Evolutionary conservation across 306 rosid genomes (phyloP).

Genomic region (Medicago lupulina): DNA sequence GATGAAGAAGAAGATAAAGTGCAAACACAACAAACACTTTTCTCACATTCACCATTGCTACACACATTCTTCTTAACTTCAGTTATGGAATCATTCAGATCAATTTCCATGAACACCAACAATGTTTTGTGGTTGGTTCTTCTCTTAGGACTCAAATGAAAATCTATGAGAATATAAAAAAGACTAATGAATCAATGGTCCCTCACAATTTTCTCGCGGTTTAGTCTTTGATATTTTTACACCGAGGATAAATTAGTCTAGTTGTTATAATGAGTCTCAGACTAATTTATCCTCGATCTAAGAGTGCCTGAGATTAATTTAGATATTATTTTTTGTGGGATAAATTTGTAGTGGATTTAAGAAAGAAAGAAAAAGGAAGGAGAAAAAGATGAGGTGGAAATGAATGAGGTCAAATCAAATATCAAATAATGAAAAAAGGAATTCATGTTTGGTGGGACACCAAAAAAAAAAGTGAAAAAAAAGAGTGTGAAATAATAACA

Average conservation of each 20-base stretch:
- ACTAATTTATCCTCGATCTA: too few species aligned
- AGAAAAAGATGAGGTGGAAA: slow-evolving; percentile 58
- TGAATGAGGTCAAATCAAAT: slow-evolving; percentile 81
- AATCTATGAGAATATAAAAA: slow-evolving; percentile 38
- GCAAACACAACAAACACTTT: slow-evolving; percentile 66
- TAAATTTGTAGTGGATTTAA: slow-evolving; percentile 30
- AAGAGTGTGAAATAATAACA: slow-evolving; percentile 31
- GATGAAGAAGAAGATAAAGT: slow-evolving; percentile 58
- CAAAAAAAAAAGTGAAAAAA: slow-evolving; percentile 38
- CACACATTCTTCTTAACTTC: slow-evolving; percentile 69
- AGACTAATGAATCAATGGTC: too few species aligned
- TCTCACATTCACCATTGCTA: slow-evolving; percentile 73
- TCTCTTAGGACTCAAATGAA: slow-evolving; percentile 36
- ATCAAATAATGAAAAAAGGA: slow-evolving; percentile 67
- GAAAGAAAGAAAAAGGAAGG: slow-evolving; percentile 36
- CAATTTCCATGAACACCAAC: slow-evolving; percentile 87
- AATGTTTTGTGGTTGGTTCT: slow-evolving; percentile 35
- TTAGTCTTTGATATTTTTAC: too few species aligned
- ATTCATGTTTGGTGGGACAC: slow-evolving; percentile 60
- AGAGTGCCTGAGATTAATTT: too few species aligned
- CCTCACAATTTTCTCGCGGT: too few species aligned
- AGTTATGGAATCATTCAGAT: slow-evolving; percentile 85
- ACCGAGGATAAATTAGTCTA: too few species aligned
- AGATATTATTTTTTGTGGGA: too few species aligned
- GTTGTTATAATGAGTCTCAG: too few species aligned